These are phyloP conservation scores for Podaxis sp. DNA, from an alignment of 768 basidiomycete species.

Conservation along the genomic window DNA sequence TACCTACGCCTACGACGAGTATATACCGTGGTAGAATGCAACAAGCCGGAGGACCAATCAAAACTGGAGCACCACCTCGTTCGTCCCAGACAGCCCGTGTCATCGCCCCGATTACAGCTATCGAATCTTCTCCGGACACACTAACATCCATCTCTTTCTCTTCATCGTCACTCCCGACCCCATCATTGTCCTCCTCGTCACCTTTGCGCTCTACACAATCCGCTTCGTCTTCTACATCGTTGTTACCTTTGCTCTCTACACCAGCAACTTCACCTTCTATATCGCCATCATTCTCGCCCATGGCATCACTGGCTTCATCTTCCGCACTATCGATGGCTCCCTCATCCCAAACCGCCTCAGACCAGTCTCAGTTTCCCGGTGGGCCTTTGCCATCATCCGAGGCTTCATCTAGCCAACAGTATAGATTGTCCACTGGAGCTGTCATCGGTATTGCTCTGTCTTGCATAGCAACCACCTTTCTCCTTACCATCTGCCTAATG, in stretches of 20 bases:
- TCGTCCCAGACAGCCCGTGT: background rate
- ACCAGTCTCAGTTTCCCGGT: background rate
- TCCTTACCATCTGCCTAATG: slow-evolving; percentile 43
- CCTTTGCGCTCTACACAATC: too few relatives aligned
- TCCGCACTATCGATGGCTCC: background rate
- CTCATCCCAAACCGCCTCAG: background rate
- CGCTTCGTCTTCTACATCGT: background rate
- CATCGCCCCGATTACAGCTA: background rate
- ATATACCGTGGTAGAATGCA: background rate
- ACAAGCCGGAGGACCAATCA: background rate
- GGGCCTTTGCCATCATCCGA: background rate
- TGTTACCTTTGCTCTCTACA: background rate
- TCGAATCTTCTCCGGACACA: slow-evolving; percentile 12
- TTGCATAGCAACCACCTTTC: slow-evolving; percentile 37
- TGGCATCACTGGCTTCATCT: background rate
- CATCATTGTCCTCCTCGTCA: background rate
- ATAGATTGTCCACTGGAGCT: slow-evolving; percentile 42
- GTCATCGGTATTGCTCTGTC: slow-evolving; percentile 53
- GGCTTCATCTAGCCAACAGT: background rate
- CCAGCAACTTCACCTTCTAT: background rate
- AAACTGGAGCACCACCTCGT: background rate
- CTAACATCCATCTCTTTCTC: background rate
- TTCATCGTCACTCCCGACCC: background rate
- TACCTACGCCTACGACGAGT: background rate
- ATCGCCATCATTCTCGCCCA: background rate